Conservation (phyloP, 805 yeast species). For the Candida golubevii region DNA sequence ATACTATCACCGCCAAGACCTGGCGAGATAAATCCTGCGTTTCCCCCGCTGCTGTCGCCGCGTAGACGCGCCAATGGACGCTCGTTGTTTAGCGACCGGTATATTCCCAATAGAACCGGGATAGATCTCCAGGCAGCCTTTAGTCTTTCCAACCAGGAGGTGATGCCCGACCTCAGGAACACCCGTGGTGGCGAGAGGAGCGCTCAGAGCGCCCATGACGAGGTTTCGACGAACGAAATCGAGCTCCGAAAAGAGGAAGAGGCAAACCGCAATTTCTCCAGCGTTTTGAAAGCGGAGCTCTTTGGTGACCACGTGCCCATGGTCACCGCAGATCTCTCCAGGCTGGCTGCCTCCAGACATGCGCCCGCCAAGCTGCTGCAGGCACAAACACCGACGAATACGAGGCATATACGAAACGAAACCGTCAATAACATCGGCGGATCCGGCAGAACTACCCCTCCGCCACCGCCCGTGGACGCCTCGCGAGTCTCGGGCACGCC, state of each 20-base stretch:
- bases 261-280: slow-evolving; percentile 82
- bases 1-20: slow-evolving; percentile 35
- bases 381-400: slow-evolving; percentile 4
- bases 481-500: slow-evolving; percentile 30
- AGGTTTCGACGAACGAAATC: slow-evolving; percentile 49
- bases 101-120: slow-evolving; percentile 83
- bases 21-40: slow-evolving; percentile 20
- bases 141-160: slow-evolving; percentile 46
- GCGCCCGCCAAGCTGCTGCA: neutral
- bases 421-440: slow-evolving; percentile 2
- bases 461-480: slow-evolving; percentile 11
- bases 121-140: slow-evolving; percentile 85
- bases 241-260: slow-evolving; percentile 70
- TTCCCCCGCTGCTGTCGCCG: slow-evolving; percentile 35
- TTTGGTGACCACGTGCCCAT: slow-evolving; percentile 82
- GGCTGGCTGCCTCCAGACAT: neutral
- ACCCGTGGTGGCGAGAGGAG: slow-evolving; percentile 9
- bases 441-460: slow-evolving; percentile 22
- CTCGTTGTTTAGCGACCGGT: slow-evolving; percentile 71
- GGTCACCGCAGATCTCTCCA: slow-evolving; percentile 34
- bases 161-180: slow-evolving; percentile 32
- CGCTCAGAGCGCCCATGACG: slow-evolving; percentile 1
- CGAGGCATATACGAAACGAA: slow-evolving; percentile 6
- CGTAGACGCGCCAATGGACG: slow-evolving; percentile 45
- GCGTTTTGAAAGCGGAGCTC: slow-evolving; percentile 81